Conservation (phyloP, 192 early-diverging fungal genomes). For the Rhizophagus sp. region DNA sequence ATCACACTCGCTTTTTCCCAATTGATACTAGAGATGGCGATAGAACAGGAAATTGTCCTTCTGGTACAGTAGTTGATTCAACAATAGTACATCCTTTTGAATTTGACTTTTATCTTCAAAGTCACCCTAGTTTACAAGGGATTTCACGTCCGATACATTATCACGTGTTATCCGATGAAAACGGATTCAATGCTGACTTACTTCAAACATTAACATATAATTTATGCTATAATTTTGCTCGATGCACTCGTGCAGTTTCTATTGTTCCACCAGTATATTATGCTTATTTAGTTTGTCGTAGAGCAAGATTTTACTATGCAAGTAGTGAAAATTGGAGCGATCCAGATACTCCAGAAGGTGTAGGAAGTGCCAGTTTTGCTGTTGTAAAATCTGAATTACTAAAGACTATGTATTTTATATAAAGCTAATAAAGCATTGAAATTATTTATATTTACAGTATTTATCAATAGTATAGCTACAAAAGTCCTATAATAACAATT, state of each 20-base stretch:
- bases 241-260: slow-evolving; percentile 82
- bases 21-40: neutral
- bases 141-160: neutral
- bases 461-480: too few relatives aligned
- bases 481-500: too few relatives aligned
- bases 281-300: neutral
- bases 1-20: neutral
- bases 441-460: too few relatives aligned
- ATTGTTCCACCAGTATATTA: neutral
- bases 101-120: neutral
- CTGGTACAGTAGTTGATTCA: neutral
- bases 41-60: neutral
- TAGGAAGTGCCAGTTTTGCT: too few relatives aligned
- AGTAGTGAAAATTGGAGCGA: neutral
- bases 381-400: too few relatives aligned
- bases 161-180: neutral
- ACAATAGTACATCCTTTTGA: neutral
- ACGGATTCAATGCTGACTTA: neutral
- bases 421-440: too few relatives aligned
- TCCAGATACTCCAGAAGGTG: too few relatives aligned
- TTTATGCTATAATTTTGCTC: slow-evolving; percentile 82
- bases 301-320: neutral
- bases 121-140: neutral
- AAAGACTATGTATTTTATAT: too few relatives aligned
- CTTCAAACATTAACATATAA: slow-evolving; percentile 81